Conservation (phyloP, 306 rosid species). For the Cucumis cinereus region DNA sequence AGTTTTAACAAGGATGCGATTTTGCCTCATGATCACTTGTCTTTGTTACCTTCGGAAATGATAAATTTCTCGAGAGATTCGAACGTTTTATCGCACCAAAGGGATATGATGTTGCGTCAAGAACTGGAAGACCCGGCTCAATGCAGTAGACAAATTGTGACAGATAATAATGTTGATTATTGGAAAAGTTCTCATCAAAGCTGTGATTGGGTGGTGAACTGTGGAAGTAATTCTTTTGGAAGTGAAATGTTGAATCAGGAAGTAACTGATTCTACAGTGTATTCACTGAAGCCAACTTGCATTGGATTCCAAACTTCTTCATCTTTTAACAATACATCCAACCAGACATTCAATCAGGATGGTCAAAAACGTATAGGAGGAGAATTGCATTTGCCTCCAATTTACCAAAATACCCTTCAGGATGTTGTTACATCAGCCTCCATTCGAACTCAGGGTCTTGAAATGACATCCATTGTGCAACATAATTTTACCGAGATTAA, state of each 20-base stretch:
- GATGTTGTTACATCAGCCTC: slow-evolving; percentile 42
- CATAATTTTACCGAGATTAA: slow-evolving; percentile 8
- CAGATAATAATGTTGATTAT: slow-evolving; percentile 16
- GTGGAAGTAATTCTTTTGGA: slow-evolving; percentile 18
- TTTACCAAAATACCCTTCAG: slow-evolving; percentile 38
- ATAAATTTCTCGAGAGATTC: slow-evolving; percentile 23
- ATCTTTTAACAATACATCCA: slow-evolving; percentile 3
- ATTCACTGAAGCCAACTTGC: slow-evolving; percentile 20
- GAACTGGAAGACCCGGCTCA: slow-evolving; percentile 14
- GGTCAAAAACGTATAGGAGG: slow-evolving; percentile 21
- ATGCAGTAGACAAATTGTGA: slow-evolving; percentile 13
- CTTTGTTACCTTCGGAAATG: slow-evolving; percentile 31
- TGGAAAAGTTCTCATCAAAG: slow-evolving; percentile 31
- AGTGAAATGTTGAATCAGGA: slow-evolving; percentile 15
- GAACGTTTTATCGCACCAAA: slow-evolving; percentile 8
- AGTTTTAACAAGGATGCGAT: slow-evolving; percentile 38
- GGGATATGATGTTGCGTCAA: slow-evolving; percentile 15
- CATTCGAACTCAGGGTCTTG: slow-evolving; percentile 15
- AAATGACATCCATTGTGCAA: slow-evolving; percentile 22
- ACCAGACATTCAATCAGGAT: slow-evolving; percentile 13
- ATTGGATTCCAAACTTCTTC: slow-evolving; percentile 1
- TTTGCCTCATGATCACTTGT: slow-evolving; percentile 36
- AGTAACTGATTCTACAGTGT: slow-evolving; percentile 10
- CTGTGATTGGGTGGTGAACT: slow-evolving; percentile 43
- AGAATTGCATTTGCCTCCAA: slow-evolving; percentile 19